Base-by-base conservation (phyloP, 768 basidiomycete species). In the Termitomyces titanicus region DNA sequence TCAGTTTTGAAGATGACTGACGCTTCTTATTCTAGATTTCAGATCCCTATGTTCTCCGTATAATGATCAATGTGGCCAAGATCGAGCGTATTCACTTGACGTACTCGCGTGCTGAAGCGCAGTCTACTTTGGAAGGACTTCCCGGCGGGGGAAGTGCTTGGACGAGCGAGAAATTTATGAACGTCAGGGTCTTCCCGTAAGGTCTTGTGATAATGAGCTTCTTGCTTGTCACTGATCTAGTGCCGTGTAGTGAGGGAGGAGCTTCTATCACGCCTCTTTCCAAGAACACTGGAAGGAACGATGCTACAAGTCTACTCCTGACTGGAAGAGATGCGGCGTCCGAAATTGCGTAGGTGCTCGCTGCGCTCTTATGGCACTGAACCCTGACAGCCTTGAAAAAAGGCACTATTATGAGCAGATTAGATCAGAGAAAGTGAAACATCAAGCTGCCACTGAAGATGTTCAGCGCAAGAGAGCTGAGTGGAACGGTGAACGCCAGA, bases 71-170 rank as follows among this genome's bases (percentile, higher is more conserved):
- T 67, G 74, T 78, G 48, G 71, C 73, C 20, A 72, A 68, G 43
- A 90, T 97, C 47, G 97, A 99, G 68, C 74, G 79, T 15, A 80
- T 77, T 3, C 69, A 93, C 9, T 77, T 98, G 20, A 83, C 88
- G 0, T 64, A 62, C 2, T 81, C 73, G 9, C 91, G 93, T 71
- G 66, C 64, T 0, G 81, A 85, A 35, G 94, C 82, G 1, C 83
- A 94, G 56, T 59, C 72, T 1, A 69, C 79, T 24, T 71, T 89
- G 38, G 58, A 70, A 43, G 56, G 60, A 11, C 62, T 84, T 24
- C 62, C 68, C 7, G 68, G 76, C 22, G 80, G 80, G n/a, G 85
- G 86, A 8, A 66, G 67, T 10, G 87, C 83, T 5, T 86, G 83
- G 83, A 79, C 85, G 5, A 74, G 73, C 1, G 89, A 92, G 62